Percentiles rank a stretch among this genome's conserved stretches.
phyloP scores from a whole-genome alignment of 1,284 basidiomycete genomes.

The Mycosarcoma mackinlayi region DNA sequence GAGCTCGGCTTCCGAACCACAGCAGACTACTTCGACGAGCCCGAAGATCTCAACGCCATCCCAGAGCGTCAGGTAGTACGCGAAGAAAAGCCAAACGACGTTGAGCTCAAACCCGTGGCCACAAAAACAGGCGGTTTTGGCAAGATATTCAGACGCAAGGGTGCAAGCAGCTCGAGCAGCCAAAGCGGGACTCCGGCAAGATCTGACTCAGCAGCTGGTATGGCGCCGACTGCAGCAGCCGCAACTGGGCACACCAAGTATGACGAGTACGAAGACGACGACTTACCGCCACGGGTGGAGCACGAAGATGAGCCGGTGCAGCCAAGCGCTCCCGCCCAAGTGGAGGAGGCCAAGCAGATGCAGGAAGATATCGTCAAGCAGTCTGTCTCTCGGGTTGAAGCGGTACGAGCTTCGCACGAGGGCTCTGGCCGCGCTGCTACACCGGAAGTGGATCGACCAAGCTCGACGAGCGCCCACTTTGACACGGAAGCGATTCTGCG shows the following conservation, averaged over 20 bases:
- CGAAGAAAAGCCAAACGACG: slow-evolving; percentile 16
- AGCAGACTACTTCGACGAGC: slow-evolving; percentile 68
- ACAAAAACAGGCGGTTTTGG: slow-evolving; percentile 58
- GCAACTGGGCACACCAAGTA: slow-evolving; percentile 24
- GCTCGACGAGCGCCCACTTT: slow-evolving; percentile 40
- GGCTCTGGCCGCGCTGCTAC: slow-evolving; percentile 26
- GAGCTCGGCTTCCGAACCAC: slow-evolving; percentile 67
- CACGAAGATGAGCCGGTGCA: slow-evolving; percentile 2
- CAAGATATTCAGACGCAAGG: slow-evolving; percentile 55
- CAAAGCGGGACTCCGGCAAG: slow-evolving; percentile 16
- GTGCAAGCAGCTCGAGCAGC: slow-evolving; percentile 14
- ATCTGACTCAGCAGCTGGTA: slow-evolving; percentile 15
- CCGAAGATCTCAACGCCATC: slow-evolving; percentile 62
- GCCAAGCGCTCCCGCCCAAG: slow-evolving; percentile 5
- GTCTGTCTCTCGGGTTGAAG: slow-evolving; percentile 32
- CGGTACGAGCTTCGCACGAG: slow-evolving; percentile 33
- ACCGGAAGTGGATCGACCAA: slow-evolving; percentile 44
- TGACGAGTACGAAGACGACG: slow-evolving; percentile 61
- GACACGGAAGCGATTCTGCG: slow-evolving; percentile 62
- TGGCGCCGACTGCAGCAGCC: slow-evolving; percentile 5
- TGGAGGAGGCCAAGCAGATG: slow-evolving; percentile 30
- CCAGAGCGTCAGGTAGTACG: slow-evolving; percentile 62
- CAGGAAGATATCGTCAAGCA: slow-evolving; percentile 43
- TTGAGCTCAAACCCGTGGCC: slow-evolving; percentile 52
- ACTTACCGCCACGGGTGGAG: slow-evolving; percentile 54